Conservation (phyloP, 1,284 basidiomycete genomes). For the Inonotus obliquus region DNA sequence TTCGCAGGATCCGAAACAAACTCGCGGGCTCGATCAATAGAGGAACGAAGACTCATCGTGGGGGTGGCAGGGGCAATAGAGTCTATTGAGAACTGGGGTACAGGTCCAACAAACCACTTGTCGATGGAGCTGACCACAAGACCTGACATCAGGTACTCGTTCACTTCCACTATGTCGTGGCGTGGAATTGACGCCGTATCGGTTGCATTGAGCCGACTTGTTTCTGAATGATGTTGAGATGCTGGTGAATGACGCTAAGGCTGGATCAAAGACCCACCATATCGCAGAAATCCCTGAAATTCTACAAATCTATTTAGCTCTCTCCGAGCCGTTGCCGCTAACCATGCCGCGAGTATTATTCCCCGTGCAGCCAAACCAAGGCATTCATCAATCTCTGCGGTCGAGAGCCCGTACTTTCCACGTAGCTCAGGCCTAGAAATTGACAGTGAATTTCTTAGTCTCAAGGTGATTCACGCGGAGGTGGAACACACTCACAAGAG, state of each 20-base stretch:
- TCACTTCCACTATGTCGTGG: slow-evolving; percentile 75
- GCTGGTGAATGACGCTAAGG: slow-evolving; percentile 4
- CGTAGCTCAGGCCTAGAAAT: slow-evolving; percentile 41
- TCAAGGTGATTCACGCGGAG: slow-evolving; percentile 1
- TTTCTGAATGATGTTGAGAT: slow-evolving; percentile 24
- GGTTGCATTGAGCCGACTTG: slow-evolving; percentile 14
- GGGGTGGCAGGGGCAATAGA: slow-evolving; percentile 41
- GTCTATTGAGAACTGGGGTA: slow-evolving; percentile 54
- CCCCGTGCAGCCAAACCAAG: slow-evolving; percentile 48
- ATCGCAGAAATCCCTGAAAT: slow-evolving; percentile 73
- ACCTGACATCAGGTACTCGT: slow-evolving; percentile 70
- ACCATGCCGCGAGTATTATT: slow-evolving; percentile 62
- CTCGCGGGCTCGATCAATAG: slow-evolving; percentile 42
- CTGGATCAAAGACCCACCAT: slow-evolving; percentile 43
- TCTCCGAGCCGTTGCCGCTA: slow-evolving; percentile 56
- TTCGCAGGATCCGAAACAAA: slow-evolving; percentile 39
- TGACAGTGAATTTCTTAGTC: slow-evolving; percentile 15
- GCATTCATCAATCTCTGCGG: slow-evolving; percentile 45
- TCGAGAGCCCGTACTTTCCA: slow-evolving; percentile 46
- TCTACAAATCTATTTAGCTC: slow-evolving; percentile 70
- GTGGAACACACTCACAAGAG: slow-evolving; percentile 47
- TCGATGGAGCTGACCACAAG: slow-evolving; percentile 66
- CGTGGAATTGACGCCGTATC: slow-evolving; percentile 35
- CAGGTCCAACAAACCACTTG: slow-evolving; percentile 68
- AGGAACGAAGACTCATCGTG: slow-evolving; percentile 36